phyloP scores from a whole-genome alignment of 257 asterid species.

The Jacaranda mimosifolia region DNA sequence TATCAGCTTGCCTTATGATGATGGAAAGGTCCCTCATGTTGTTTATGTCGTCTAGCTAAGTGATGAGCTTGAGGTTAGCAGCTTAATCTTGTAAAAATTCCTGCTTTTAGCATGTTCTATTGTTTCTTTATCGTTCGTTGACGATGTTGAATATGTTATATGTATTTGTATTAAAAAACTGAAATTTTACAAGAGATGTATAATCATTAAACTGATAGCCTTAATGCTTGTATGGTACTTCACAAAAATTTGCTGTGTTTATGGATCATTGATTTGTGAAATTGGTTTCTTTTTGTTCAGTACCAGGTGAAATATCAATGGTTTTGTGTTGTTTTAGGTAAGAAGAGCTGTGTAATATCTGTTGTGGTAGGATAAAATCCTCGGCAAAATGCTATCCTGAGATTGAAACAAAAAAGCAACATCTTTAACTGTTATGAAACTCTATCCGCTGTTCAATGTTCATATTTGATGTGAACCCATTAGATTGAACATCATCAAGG shows the following conservation, averaged over 20 bases:
- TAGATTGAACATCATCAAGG: neutral
- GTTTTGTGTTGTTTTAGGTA: neutral
- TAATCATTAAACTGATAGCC: neutral
- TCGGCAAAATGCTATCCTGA: neutral
- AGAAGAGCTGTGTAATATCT: neutral
- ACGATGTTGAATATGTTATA: neutral
- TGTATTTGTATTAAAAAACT: conserved; percentile 23
- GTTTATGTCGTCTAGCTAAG: conserved; percentile 60
- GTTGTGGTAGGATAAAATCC: neutral
- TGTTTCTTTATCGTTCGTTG: neutral
- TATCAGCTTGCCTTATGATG: conserved; percentile 81
- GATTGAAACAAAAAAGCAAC: neutral
- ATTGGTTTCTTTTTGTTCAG: neutral
- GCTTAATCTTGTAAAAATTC: conserved; percentile 15
- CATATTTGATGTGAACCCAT: neutral
- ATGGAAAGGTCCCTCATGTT: conserved; percentile 85
- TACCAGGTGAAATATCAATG: neutral
- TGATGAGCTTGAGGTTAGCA: conserved; percentile 29
- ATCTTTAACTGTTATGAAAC: too few species aligned
- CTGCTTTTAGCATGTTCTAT: conserved; percentile 24
- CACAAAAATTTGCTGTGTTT: neutral
- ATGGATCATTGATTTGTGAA: neutral
- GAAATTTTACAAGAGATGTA: conserved; percentile 14
- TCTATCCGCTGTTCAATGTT: neutral
- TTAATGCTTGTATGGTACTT: neutral